Percentiles rank a stretch among this genome's conserved stretches.
Evolutionary conservation across 2,329 filamentous ascomycete species (phyloP).

Genomic region (Aspergillus clavatus): DNA sequence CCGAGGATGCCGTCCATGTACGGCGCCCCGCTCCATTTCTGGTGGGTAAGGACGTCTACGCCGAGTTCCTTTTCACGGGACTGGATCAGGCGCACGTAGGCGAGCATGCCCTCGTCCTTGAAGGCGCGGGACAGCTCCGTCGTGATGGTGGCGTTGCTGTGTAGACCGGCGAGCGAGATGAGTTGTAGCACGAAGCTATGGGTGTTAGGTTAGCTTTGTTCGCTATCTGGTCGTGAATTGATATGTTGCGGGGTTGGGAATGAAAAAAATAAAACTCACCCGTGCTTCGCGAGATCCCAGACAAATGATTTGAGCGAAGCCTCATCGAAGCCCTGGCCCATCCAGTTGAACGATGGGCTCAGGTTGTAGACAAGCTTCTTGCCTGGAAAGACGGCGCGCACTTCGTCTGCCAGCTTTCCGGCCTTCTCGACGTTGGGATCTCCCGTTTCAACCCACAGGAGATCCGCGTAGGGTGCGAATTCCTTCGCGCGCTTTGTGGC

Average conservation of each 20-base stretch:
- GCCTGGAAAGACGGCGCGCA: conserved; percentile 63
- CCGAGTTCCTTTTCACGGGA: conserved; percentile 82
- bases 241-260: not conserved
- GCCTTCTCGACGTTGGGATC: conserved; percentile 79
- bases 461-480: conserved; percentile 87
- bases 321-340: conserved; percentile 84
- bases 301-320: conserved; percentile 83
- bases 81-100: conserved; percentile 94
- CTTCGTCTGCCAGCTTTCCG: conserved; percentile 67
- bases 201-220: conserved; percentile 14
- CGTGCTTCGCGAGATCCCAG: conserved; percentile 90
- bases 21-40: conserved; percentile 68
- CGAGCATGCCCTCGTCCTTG: conserved; percentile 90
- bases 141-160: conserved; percentile 59
- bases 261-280: conserved; percentile 62
- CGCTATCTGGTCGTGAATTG: not conserved
- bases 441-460: conserved; percentile 95
- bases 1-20: conserved; percentile 89
- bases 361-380: conserved; percentile 97
- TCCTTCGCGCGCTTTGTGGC: conserved; percentile 90
- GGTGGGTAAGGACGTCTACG: conserved; percentile 89
- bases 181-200: conserved; percentile 58
- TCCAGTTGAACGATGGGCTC: conserved; percentile 97
- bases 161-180: conserved; percentile 61
- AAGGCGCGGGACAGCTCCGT: conserved; percentile 75